These are phyloP conservation scores for Suillus paluster DNA, from an alignment of 768 basidiomycete species.

Conservation along the genomic window DNA sequence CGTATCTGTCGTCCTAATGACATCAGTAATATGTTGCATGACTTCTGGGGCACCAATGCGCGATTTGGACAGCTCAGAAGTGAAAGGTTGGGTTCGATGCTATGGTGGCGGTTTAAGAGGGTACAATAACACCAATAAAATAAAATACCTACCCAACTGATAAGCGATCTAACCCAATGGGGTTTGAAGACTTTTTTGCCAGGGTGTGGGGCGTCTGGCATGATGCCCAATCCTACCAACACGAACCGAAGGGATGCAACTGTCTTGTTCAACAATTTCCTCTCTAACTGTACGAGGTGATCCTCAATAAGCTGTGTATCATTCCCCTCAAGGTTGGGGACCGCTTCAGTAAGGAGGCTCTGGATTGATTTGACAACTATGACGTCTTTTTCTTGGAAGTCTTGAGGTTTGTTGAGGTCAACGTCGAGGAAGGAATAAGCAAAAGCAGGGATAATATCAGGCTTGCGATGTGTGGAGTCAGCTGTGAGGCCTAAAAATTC, in stretches of 20 bases:
- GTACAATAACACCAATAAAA: background rate
- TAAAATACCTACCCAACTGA: slow-evolving; percentile 12
- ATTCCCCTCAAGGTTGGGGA: background rate
- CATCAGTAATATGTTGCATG: background rate
- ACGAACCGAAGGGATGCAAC: background rate
- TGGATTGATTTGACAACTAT: slow-evolving; percentile 12
- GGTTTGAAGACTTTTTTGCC: slow-evolving; percentile 2
- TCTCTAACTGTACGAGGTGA: background rate
- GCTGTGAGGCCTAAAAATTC: slow-evolving; percentile 10
- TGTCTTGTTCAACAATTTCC: slow-evolving; percentile 9
- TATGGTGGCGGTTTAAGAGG: background rate
- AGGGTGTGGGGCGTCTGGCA: background rate
- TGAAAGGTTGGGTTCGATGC: background rate
- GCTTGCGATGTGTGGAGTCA: background rate
- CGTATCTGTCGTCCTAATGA: slow-evolving; percentile 1
- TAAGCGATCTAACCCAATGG: slow-evolving; percentile 13
- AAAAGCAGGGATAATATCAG: slow-evolving; percentile 8
- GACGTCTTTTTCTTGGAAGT: background rate
- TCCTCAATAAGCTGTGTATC: background rate
- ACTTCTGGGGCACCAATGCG: background rate
- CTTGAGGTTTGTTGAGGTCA: background rate
- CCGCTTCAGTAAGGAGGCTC: background rate
- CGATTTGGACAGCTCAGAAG: background rate
- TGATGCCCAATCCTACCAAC: slow-evolving; percentile 2
- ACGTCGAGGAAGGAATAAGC: background rate